Conservation (phyloP, 345 rosid species). For the Physaria fendleri region DNA sequence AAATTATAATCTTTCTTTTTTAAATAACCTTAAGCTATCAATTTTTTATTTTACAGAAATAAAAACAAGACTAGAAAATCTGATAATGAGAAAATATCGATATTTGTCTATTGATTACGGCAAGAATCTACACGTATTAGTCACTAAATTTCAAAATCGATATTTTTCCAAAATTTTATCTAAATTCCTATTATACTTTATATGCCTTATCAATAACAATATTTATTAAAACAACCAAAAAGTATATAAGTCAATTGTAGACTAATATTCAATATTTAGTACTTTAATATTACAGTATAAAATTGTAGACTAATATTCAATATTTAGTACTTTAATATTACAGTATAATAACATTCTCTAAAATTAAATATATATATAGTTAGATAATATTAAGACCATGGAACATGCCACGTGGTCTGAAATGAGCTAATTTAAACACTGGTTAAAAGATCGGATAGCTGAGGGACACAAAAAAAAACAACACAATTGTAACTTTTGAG, state of each 20-base stretch:
- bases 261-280: slow-evolving; percentile 3
- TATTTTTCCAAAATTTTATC: not conserved
- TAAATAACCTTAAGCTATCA: not conserved
- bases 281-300: too few species aligned
- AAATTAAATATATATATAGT: not conserved
- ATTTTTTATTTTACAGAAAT: not conserved
- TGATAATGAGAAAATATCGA: slow-evolving; percentile 8
- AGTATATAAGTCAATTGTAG: not conserved
- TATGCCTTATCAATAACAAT: not conserved
- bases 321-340: too few species aligned
- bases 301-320: slow-evolving; percentile 7
- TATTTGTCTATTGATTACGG: slow-evolving; percentile 5
- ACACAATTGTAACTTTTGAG: slow-evolving; percentile 17
- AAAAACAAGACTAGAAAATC: not conserved
- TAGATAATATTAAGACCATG: slow-evolving; percentile 2
- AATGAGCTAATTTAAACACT: not conserved
- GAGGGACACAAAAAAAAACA: not conserved
- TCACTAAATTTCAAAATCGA: slow-evolving; percentile 13
- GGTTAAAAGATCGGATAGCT: not conserved
- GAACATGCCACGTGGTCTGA: slow-evolving; percentile 8
- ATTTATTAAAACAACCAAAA: not conserved
- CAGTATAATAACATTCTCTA: not conserved
- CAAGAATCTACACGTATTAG: slow-evolving; percentile 1
- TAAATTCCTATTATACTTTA: not conserved
- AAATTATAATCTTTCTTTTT: too few species aligned